Percentiles rank a stretch among this genome's conserved stretches.
These are phyloP conservation scores for Neobulgaria alba DNA, from an alignment of 2,329 filamentous ascomycete species.

Conservation along the genomic window DNA sequence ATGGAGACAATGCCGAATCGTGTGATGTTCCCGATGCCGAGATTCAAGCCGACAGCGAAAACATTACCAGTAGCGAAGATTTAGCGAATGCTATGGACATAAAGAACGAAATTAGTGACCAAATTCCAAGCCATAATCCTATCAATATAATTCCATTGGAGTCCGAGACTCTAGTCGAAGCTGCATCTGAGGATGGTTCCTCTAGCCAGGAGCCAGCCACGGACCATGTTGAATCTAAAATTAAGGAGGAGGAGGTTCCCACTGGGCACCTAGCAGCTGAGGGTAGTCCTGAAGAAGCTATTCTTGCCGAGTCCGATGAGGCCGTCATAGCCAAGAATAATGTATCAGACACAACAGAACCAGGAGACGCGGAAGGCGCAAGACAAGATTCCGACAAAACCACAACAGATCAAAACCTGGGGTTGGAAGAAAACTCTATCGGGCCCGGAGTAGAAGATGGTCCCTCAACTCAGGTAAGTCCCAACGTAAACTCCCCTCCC, in stretches of 20 bases:
- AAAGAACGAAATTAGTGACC: slow-evolving; percentile 6
- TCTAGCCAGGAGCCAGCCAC: not conserved
- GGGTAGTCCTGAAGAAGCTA: not conserved
- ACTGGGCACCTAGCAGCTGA: not conserved
- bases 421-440: not conserved
- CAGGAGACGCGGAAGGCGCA: slow-evolving; percentile 3
- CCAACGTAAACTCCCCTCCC: not conserved
- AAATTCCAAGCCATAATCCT: slow-evolving; percentile 1
- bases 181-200: not conserved
- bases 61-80: slow-evolving; percentile 13
- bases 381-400: slow-evolving; percentile 3
- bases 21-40: too few relatives aligned
- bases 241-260: not conserved
- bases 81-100: slow-evolving; percentile 13
- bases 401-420: too few relatives aligned
- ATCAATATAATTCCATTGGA: too few relatives aligned
- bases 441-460: not conserved
- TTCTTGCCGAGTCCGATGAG: not conserved
- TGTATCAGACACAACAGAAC: slow-evolving; percentile 1
- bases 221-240: not conserved
- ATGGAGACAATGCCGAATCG: too few relatives aligned
- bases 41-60: too few relatives aligned
- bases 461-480: not conserved
- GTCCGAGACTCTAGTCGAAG: not conserved
- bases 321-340: not conserved